Evolutionary conservation across 768 basidiomycete species (phyloP), one percentile per base, ranked within the genome.

Genomic region (Hemileccinum rubropunctum): DNA sequence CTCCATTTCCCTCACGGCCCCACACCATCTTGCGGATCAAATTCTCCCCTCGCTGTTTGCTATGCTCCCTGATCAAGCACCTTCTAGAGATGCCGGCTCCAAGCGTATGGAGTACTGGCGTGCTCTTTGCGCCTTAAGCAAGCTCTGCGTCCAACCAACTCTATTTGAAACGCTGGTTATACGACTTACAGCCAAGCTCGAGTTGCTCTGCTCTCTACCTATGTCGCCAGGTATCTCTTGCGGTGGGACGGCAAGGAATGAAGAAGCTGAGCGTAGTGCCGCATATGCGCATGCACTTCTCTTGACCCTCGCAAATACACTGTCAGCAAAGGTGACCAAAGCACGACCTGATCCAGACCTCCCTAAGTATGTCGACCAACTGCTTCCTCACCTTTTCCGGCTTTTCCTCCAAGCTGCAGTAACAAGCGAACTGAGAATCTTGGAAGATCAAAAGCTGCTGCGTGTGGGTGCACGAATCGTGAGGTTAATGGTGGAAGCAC

Each of bases 251-350:
- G 32, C 12, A 18, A 42, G n/a, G 11, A 65, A 52, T 4, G 63
- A 63, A 6, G 81, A 82, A 32, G 33, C 58, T 2, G 88, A 94
- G 63, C 77, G 82, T 12, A 71, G 67, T n/a, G 82, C 89, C 0
- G 88, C 92, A 11, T 98, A 95, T 63, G 84, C 83, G 1, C 91
- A 93, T 68, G 82, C 93, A 27, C 76, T 98, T 28, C 76, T 98
- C 42, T 73, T 78, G 42, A 81, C 87, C 0, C 69, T 98, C 7
- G 74, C 76, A 2, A 77, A 82, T 36, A 82, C 86, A 0, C 66
- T 98, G 14, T 59, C 68, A 10, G 58, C 54, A 15, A 88, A 88
- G 65, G 70, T 76, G 7, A 67, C 72, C 30, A 63, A 63, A 47
- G 21, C 40, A 42, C 68, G 61, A 21, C 76, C 74, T 30, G 83